Base-by-base conservation (phyloP, 306 rosid genomes). In the Acmispon strigosus region DNA sequence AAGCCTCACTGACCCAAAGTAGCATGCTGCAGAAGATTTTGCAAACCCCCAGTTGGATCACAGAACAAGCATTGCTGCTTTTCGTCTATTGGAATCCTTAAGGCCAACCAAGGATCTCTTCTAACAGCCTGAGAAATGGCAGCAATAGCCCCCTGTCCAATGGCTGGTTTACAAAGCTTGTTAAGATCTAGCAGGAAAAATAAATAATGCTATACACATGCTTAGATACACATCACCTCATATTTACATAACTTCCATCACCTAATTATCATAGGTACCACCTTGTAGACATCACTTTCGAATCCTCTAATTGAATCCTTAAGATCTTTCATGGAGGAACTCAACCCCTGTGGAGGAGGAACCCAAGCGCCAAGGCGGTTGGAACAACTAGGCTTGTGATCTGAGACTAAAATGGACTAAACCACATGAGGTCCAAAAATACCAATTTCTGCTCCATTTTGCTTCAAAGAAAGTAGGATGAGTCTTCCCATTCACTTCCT, bases 1-100 rank as follows among this genome's bases (percentile, higher is more conserved):
- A 64, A 20, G 67, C 19, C 86, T 76, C 77, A 80, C 83, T 6
- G 88, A 90, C 82, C 91, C 89, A 78, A 90, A 84, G 74, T 86
- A 82, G 82, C 76, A 76, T 11, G 76, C 86, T 17, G 86, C 90
- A 66, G 77, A 79, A 68, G 86, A 82, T 75, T 82, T 85, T 66
- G 86, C 80, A 4, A 78, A 81, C 29, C 88, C 43, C 43, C 41
- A 36, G 41, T 85, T 52, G 89, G 85, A 29, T 88, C 89, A 71
- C 84, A 84, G 49, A 85, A 84, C 70, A 27, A 81, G 86, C 80
- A 84, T 74, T 39, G 86, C 79, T 24, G 86, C 86, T 39, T 80
- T 82, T 5, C n/a, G n/a, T n/a, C n/a, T n/a, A n/a, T n/a, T n/a
- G n/a, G n/a, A n/a, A n/a, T n/a, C n/a, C n/a, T 87, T 76, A 62